phyloP scores from a whole-genome alignment of 305 asterid species.

The Plantago lanceolata region DNA sequence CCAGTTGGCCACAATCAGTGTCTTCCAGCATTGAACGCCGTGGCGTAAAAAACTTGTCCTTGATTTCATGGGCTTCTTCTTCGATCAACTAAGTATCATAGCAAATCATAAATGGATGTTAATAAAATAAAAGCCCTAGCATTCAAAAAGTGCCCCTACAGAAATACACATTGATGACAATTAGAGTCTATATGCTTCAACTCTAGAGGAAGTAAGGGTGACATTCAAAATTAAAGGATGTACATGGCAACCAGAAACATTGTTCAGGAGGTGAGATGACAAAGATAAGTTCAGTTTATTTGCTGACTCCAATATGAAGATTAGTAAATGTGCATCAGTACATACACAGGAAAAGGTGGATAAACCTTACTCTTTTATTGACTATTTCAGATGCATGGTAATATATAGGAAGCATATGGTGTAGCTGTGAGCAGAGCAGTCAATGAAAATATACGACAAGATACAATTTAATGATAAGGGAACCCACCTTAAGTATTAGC shows the following conservation, averaged over 20 bases:
- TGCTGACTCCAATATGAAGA: conserved; percentile 12
- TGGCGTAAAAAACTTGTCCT: conserved; percentile 76
- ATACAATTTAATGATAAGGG: conserved; percentile 8
- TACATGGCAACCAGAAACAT: not conserved
- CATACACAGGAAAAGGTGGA: conserved; percentile 2
- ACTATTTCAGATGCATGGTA: conserved; percentile 10
- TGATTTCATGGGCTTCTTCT: conserved; percentile 83
- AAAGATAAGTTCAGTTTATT: conserved; percentile 10
- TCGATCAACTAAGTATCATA: conserved; percentile 52
- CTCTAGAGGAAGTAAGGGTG: not conserved
- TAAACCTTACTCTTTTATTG: conserved; percentile 6
- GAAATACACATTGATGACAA: conserved; percentile 11
- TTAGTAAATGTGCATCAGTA: not conserved
- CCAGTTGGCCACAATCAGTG: conserved; percentile 69
- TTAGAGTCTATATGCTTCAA: not conserved
- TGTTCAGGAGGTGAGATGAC: conserved; percentile 10
- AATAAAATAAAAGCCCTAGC: conserved; percentile 17
- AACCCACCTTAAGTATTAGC: conserved; percentile 65
- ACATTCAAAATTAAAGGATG: not conserved
- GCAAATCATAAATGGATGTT: conserved; percentile 13
- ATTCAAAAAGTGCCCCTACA: conserved; percentile 1
- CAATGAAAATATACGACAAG: conserved; percentile 13
- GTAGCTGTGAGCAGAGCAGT: conserved; percentile 13
- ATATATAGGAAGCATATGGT: not conserved
- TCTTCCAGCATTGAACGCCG: conserved; percentile 93